Conservation (phyloP, 169 alveolate genomes). For the Perkinsus olseni region DNA sequence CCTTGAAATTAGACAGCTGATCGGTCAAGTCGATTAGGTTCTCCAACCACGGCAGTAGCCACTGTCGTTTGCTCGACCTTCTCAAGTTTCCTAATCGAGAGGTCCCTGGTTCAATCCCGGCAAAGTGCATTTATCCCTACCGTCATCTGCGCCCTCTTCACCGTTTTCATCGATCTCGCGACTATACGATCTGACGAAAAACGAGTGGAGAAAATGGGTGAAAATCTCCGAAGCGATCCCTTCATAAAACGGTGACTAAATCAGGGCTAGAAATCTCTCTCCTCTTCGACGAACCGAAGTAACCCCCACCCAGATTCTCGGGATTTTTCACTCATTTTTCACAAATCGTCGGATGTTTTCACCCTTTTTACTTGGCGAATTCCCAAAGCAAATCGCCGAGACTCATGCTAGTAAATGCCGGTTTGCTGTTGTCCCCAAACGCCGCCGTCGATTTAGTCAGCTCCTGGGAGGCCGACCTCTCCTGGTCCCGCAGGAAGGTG, state of each 20-base stretch:
- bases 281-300: too few relatives aligned
- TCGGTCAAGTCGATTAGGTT: background rate
- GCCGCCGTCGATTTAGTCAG: background rate
- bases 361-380: background rate
- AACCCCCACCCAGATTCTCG: too few relatives aligned
- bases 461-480: background rate
- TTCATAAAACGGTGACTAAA: too few relatives aligned
- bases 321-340: too few relatives aligned
- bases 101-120: background rate
- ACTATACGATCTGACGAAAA: background rate
- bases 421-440: background rate
- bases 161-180: background rate
- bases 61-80: background rate
- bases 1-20: background rate
- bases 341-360: background rate
- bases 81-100: background rate
- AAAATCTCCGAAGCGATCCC: too few relatives aligned
- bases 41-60: background rate
- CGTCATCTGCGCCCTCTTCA: background rate
- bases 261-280: too few relatives aligned
- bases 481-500: background rate
- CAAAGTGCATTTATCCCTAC: background rate
- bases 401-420: background rate
- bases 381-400: background rate
- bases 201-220: too few relatives aligned